These are phyloP conservation scores for Chytriomyces confervae DNA, from an alignment of 192 early-diverging fungal genomes.

Conservation along the genomic window DNA sequence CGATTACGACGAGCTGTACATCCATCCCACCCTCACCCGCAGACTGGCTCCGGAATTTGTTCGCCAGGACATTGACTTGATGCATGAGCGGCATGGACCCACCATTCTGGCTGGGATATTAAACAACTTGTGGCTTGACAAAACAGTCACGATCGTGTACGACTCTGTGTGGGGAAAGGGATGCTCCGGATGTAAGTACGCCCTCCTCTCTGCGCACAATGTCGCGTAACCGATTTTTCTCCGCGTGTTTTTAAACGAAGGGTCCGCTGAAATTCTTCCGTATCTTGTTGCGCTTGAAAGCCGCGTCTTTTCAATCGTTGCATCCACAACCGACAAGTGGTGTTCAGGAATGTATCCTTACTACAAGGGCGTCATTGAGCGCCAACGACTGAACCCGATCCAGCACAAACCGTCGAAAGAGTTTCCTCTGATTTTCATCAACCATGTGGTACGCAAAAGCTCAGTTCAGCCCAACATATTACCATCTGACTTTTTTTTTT, in stretches of 20 bases:
- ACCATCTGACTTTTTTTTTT: neutral
- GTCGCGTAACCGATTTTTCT: neutral
- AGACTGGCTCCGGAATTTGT: neutral
- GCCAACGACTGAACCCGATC: conserved; percentile 5
- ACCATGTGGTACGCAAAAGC: conserved; percentile 3
- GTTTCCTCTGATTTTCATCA: conserved; percentile 8
- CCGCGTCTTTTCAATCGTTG: conserved; percentile 1
- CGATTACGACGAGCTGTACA: conserved; percentile 15
- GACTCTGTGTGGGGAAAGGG: conserved; percentile 12
- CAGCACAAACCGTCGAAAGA: neutral
- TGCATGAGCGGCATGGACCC: neutral
- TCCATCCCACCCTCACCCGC: neutral
- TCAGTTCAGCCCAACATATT: neutral
- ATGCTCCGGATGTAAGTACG: conserved; percentile 10
- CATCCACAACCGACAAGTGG: neutral
- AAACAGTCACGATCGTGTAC: neutral
- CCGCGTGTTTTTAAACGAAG: neutral
- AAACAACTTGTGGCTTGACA: neutral
- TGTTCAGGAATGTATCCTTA: conserved; percentile 4
- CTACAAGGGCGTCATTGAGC: neutral
- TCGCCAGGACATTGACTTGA: neutral
- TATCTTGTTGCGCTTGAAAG: conserved; percentile 3
- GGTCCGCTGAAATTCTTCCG: conserved; percentile 9
- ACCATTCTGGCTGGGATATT: neutral
- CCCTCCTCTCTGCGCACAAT: neutral